Percentiles rank a stretch among this genome's conserved stretches.
phyloP scores from a whole-genome alignment of 2,329 filamentous ascomycete genomes.

The Fusarium tupiense region DNA sequence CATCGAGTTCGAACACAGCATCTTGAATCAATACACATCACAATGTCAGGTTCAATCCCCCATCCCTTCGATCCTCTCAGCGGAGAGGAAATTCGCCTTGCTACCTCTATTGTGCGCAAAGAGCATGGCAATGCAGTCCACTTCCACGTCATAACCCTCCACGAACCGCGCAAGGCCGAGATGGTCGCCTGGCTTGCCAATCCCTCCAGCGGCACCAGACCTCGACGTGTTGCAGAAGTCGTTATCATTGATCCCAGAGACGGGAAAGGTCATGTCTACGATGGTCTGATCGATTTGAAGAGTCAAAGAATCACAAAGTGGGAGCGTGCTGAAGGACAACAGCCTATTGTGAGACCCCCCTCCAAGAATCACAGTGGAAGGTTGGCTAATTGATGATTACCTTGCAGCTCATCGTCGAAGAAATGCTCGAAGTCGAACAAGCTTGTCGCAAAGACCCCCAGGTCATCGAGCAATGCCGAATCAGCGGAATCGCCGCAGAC shows the following conservation, averaged over 20 bases:
- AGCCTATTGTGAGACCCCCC: constrained; percentile 72
- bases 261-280: constrained; percentile 74
- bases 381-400: constrained; percentile 5
- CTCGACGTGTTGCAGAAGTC: constrained; percentile 79
- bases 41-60: not conserved
- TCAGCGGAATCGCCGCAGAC: constrained; percentile 80
- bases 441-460: constrained; percentile 80
- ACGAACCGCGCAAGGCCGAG: constrained; percentile 85
- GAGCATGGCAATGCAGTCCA: constrained; percentile 72
- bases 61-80: constrained; percentile 45
- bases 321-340: constrained; percentile 78
- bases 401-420: constrained; percentile 84
- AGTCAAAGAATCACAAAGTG: constrained; percentile 75
- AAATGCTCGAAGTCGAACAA: constrained; percentile 82
- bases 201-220: constrained; percentile 68
- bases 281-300: constrained; percentile 80
- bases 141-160: constrained; percentile 88
- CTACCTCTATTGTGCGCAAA: constrained; percentile 71
- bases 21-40: not conserved
- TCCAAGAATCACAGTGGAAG: too few species aligned
- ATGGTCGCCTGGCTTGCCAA: constrained; percentile 83
- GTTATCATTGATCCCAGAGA: constrained; percentile 79
- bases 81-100: constrained; percentile 78
- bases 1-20: not conserved
- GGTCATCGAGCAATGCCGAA: constrained; percentile 88